phyloP scores from a whole-genome alignment of 2,329 filamentous ascomycete species.

The Coniochaeta pulveracea region DNA sequence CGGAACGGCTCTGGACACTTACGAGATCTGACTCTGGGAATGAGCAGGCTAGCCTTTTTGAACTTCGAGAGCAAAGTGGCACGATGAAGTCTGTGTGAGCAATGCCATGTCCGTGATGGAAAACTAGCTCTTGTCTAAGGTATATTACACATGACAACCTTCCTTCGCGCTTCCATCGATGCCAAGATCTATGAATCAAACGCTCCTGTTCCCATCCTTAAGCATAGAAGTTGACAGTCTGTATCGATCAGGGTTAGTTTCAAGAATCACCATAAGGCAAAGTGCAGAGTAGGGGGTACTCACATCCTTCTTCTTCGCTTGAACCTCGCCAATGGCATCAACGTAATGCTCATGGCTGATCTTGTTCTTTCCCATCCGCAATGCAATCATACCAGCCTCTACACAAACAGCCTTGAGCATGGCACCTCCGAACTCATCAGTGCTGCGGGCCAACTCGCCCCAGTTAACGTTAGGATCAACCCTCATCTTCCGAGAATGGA shows the following conservation, averaged over 20 bases:
- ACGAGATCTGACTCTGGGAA: no score
- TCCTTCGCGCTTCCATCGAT: no score
- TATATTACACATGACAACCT: conserved; percentile 1
- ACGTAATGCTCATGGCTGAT: conserved; percentile 98
- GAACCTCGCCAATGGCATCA: conserved; percentile 93
- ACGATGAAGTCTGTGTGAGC: no score
- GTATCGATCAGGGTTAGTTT: neutral
- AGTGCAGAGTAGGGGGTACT: conserved; percentile 19
- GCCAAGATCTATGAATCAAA: neutral
- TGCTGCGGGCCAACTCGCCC: conserved; percentile 88
- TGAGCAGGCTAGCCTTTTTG: no score
- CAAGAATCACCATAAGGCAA: neutral
- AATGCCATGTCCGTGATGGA: no score
- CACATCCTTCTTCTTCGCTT: conserved; percentile 87
- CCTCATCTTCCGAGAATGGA: conserved; percentile 97
- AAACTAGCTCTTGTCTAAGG: conserved; percentile 1
- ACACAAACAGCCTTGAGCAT: conserved; percentile 98
- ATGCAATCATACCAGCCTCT: conserved; percentile 96
- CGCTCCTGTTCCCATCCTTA: conserved; percentile 11
- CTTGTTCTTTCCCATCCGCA: conserved; percentile 89
- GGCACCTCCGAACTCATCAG: conserved; percentile 95
- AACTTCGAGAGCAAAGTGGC: no score
- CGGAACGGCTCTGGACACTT: no score
- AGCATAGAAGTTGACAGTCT: conserved; percentile 26
- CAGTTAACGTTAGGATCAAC: conserved; percentile 91